Evolutionary conservation across 2,329 filamentous ascomycete species (phyloP).

Genomic region (Fusarium transvaalense): DNA sequence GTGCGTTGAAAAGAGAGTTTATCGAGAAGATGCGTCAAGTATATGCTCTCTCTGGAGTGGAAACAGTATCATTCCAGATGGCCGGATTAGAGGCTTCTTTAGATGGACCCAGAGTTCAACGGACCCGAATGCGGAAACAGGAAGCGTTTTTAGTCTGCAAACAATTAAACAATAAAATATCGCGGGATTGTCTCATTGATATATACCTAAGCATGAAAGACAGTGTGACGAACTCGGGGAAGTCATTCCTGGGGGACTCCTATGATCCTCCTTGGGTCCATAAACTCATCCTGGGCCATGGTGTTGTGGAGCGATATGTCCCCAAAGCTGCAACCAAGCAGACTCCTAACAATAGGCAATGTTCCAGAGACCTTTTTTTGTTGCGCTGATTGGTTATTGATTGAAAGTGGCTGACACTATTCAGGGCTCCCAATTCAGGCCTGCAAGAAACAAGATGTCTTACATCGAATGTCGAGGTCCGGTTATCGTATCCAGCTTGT

Average conservation of each 20-base stretch:
- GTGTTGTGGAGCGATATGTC: slow-evolving; percentile 36
- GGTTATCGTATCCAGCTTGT: slow-evolving; percentile 35
- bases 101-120: slow-evolving; percentile 36
- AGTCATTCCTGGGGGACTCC: slow-evolving; percentile 5
- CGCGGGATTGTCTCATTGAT: slow-evolving; percentile 22
- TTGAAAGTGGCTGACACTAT: slow-evolving; percentile 29
- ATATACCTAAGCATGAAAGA: slow-evolving; percentile 36
- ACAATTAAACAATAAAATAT: slow-evolving; percentile 13
- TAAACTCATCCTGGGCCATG: slow-evolving; percentile 17
- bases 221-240: slow-evolving; percentile 22
- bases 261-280: slow-evolving; percentile 17
- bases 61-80: slow-evolving; percentile 22
- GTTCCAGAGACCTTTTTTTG: slow-evolving; percentile 3
- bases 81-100: slow-evolving; percentile 37
- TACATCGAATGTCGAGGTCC: slow-evolving; percentile 10
- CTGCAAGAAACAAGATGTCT: slow-evolving; percentile 22
- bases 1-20: slow-evolving; percentile 30
- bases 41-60: slow-evolving; percentile 26
- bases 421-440: slow-evolving; percentile 27
- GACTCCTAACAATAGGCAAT: slow-evolving; percentile 14
- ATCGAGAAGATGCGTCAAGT: slow-evolving; percentile 28
- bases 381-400: slow-evolving; percentile 18
- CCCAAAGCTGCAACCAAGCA: slow-evolving; percentile 39
- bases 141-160: slow-evolving; percentile 37
- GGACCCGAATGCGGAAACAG: slow-evolving; percentile 35